Conservation (phyloP, 805 yeast genomes). For the Kuraishia piskuri region DNA sequence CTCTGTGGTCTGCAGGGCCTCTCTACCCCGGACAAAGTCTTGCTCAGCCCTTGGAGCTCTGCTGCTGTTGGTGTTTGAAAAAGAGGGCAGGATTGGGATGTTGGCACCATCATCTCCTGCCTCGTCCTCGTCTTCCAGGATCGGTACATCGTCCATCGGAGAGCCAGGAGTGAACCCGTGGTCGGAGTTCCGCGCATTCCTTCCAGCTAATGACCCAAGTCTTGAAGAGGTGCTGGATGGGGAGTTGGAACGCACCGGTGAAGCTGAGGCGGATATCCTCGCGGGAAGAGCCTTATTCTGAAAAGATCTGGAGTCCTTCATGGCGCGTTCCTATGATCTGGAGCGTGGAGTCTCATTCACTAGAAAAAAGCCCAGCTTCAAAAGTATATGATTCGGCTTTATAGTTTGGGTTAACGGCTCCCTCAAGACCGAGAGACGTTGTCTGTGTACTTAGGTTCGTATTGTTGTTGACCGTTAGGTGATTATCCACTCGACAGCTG, state of each 20-base stretch:
- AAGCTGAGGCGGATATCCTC: neutral
- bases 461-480: neutral
- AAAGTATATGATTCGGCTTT: neutral
- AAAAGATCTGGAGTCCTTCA: neutral
- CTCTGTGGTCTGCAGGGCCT: neutral
- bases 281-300: neutral
- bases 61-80: neutral
- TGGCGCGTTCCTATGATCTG: neutral
- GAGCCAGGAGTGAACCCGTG: neutral
- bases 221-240: neutral
- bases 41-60: neutral
- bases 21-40: neutral
- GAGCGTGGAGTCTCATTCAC: neutral
- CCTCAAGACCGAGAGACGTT: too few relatives aligned
- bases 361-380: neutral
- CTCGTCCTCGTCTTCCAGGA: conserved; percentile 2
- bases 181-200: neutral
- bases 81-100: neutral
- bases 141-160: neutral
- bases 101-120: neutral
- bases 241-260: neutral
- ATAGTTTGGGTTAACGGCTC: too few relatives aligned
- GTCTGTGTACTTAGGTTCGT: neutral
- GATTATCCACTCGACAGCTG: neutral
- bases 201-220: neutral